Evolutionary conservation across 2,329 filamentous ascomycete genomes (phyloP).

Genomic region (Phialemoniopsis sp.): DNA sequence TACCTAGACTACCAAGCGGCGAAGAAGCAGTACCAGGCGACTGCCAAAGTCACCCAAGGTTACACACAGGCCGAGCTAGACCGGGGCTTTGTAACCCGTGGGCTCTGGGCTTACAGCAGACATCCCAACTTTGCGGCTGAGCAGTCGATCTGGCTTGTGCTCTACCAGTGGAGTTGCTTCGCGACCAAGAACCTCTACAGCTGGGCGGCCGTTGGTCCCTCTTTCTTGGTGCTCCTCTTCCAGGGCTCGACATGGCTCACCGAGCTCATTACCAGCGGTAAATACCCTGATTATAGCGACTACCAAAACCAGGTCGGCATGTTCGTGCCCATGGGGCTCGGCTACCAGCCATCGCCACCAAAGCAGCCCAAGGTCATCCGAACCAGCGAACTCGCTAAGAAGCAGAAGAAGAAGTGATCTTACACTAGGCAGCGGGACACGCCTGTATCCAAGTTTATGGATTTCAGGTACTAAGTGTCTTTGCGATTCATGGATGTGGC

Average conservation of each 20-base stretch:
- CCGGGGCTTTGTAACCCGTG: conserved; percentile 80
- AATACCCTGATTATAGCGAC: conserved; percentile 82
- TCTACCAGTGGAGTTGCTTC: conserved; percentile 87
- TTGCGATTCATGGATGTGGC: no score
- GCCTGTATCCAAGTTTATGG: no score
- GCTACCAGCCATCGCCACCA: conserved; percentile 34
- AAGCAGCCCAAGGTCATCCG: conserved; percentile 40
- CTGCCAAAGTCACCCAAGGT: conserved; percentile 62
- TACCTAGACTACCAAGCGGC: conserved; percentile 69
- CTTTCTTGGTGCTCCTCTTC: conserved; percentile 74
- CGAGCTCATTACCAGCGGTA: conserved; percentile 71
- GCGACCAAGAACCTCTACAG: conserved; percentile 67
- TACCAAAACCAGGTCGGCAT: conserved; percentile 82
- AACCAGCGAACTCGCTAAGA: conserved; percentile 45
- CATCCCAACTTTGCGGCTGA: conserved; percentile 96
- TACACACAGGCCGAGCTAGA: conserved; percentile 75
- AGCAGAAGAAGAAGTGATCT: conserved; percentile 34
- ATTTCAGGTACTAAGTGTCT: no score
- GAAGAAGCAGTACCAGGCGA: conserved; percentile 70
- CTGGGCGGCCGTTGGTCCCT: conserved; percentile 71
- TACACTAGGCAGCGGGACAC: no score
- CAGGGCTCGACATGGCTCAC: conserved; percentile 87
- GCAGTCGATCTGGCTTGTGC: conserved; percentile 80
- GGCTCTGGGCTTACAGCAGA: conserved; percentile 82
- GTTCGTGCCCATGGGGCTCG: conserved; percentile 64